A percentile compares a stretch with the other conserved stretches of the same genome.
phyloP scores from a whole-genome alignment of 1,139 yeast genomes.

The Blastobotrys aristatus region DNA sequence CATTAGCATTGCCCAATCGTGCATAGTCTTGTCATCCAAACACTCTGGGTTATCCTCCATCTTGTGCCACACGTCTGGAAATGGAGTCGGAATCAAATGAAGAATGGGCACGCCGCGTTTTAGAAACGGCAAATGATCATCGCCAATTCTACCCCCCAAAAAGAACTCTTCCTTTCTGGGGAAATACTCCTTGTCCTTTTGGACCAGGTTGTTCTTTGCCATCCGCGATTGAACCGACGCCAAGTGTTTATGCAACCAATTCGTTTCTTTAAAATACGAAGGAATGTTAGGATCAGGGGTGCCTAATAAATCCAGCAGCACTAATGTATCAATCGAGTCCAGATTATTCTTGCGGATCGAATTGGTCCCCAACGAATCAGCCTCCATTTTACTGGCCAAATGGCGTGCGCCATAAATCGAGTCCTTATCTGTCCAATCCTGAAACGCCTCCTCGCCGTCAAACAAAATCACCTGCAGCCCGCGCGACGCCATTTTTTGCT shows the following conservation, averaged over 20 bases:
- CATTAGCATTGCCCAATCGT: constrained; percentile 37
- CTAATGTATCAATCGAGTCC: constrained; percentile 39
- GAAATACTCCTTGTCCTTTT: constrained; percentile 19
- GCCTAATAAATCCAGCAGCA: constrained; percentile 50
- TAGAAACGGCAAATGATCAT: constrained; percentile 52
- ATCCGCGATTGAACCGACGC: constrained; percentile 27
- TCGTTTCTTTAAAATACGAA: constrained; percentile 44
- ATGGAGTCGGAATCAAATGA: constrained; percentile 47
- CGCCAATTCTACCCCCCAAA: constrained; percentile 39
- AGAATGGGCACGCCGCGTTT: constrained; percentile 43
- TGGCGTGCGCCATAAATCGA: constrained; percentile 53
- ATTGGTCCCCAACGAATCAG: constrained; percentile 7
- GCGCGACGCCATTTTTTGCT: constrained; percentile 8
- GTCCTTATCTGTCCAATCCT: constrained; percentile 46
- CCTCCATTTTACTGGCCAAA: constrained; percentile 41
- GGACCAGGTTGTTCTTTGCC: constrained; percentile 17
- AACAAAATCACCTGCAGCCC: constrained; percentile 50
- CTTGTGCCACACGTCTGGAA: constrained; percentile 52
- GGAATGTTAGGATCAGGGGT: constrained; percentile 37
- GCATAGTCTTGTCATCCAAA: constrained; percentile 32
- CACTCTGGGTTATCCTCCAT: constrained; percentile 36
- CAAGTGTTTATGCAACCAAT: constrained; percentile 38
- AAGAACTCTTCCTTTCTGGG: constrained; percentile 20
- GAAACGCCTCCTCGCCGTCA: constrained; percentile 57
- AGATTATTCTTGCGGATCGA: constrained; percentile 22